Percentiles rank a stretch among this genome's conserved stretches.
Conservation (phyloP, 2,329 filamentous ascomycete genomes). For the Colletotrichum noveboracense region DNA sequence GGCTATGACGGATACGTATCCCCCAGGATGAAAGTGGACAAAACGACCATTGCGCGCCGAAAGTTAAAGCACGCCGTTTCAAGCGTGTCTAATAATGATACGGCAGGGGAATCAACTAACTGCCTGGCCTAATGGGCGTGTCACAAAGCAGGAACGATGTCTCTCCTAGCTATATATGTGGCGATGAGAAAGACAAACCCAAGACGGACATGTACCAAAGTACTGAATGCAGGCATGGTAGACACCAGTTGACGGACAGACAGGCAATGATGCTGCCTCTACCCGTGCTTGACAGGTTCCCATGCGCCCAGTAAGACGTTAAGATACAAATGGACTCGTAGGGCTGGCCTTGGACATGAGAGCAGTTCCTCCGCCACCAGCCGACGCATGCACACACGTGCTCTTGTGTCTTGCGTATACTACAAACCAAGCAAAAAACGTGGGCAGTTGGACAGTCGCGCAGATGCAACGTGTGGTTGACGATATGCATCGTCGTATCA, state of each 20-base stretch:
- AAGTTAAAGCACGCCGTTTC: background rate
- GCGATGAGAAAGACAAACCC: background rate
- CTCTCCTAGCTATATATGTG: background rate
- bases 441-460: background rate
- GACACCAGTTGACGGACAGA: background rate
- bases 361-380: background rate
- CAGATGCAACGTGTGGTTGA: slow-evolving; percentile 9
- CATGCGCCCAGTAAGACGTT: slow-evolving; percentile 7
- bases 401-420: background rate
- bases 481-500: background rate
- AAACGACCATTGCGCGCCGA: background rate
- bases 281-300: background rate
- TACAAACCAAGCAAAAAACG: background rate
- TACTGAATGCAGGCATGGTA: background rate
- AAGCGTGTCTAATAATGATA: background rate
- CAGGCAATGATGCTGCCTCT: background rate
- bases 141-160: background rate
- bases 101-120: background rate
- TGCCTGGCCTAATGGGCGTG: background rate
- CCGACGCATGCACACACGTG: background rate
- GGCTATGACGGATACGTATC: background rate
- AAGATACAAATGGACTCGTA: background rate
- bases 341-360: background rate
- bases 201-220: background rate
- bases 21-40: background rate